phyloP scores from a whole-genome alignment of 192 early-diverging fungal species.

The Rhizophlyctis rosea region DNA sequence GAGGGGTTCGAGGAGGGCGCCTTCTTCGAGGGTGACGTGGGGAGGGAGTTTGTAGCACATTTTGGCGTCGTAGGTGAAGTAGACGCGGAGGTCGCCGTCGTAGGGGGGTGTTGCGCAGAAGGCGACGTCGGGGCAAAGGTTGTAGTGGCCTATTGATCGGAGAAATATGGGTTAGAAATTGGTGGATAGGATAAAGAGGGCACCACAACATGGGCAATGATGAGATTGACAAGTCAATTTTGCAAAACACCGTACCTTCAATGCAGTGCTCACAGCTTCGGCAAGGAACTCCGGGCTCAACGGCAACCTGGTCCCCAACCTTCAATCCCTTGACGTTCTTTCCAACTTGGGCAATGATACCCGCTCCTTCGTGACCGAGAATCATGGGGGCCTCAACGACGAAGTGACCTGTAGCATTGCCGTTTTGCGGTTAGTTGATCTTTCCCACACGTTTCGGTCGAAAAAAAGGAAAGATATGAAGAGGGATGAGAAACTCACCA shows the following conservation, averaged over 20 bases:
- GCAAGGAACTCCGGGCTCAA: background rate
- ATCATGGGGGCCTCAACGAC: background rate
- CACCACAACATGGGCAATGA: no score
- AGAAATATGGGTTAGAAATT: no score
- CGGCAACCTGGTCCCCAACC: background rate
- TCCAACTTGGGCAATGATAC: background rate
- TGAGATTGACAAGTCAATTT: no score
- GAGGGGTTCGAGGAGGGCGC: background rate
- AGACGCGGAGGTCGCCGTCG: background rate
- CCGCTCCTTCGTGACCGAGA: background rate
- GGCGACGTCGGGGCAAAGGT: background rate
- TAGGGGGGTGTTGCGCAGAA: background rate
- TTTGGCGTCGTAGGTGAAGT: background rate
- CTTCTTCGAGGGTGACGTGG: background rate
- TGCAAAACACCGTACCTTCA: background rate
- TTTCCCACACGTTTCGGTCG: no score
- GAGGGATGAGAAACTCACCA: no score
- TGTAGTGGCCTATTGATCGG: conserved; percentile 1
- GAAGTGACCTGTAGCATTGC: no score
- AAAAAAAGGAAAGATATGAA: no score
- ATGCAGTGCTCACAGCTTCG: background rate
- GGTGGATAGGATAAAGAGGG: no score
- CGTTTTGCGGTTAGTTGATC: no score
- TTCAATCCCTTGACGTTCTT: background rate
- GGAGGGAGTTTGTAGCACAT: background rate